Base-by-base conservation (phyloP, 192 early-diverging fungal genomes). In the Dissophora globulifera region DNA sequence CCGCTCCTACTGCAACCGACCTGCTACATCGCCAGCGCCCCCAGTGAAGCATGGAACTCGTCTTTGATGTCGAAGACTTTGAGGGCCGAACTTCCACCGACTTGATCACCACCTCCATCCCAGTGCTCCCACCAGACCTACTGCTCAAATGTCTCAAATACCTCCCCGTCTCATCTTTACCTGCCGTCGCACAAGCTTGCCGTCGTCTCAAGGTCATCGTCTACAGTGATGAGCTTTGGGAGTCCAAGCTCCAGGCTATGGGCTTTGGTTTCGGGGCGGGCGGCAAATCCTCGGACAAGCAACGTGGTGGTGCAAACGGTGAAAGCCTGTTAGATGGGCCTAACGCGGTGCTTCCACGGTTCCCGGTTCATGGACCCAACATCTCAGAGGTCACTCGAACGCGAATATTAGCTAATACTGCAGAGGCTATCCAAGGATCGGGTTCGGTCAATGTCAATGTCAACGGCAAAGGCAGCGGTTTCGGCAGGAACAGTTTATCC, bases 181-280 rank as follows among this genome's bases (percentile, higher is more conserved):
- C 85, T 2, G 81, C 75, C 32, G 72, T 81, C 38, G 91, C 93
- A 1, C 64, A 82, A 55, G 84, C 81, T 25, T 90, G 87, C 29
- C 83, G 93, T 31, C 84, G 92, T 1, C 86, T 91, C 67, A 94
- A 94, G 69, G 89, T 94, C 40, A 82, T 94, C 30, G 86, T 80
- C 17, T 93, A 93, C 78, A 85, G 87, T 29, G 91, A 94, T 66
- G 89, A 87, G 35, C 86, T 94, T 58, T 94, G 88, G 82, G 85
- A 89, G 43, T 79, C 68, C 4, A 92, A 92, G 63, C 76, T 94
- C 17, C 58, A 68, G 26, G 62, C 59, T 7, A 80, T 93, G 43
- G 88, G 81, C 27, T 78, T 87, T 50, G 60, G 52, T 11, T 78
- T 69, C 63, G 62, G 46, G 3, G 22, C 48, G 40, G 35, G 79